Evolutionary conservation across 805 yeast species (phyloP), one percentile per base, ranked within the genome.

Genomic region (Ogataea neopini): DNA sequence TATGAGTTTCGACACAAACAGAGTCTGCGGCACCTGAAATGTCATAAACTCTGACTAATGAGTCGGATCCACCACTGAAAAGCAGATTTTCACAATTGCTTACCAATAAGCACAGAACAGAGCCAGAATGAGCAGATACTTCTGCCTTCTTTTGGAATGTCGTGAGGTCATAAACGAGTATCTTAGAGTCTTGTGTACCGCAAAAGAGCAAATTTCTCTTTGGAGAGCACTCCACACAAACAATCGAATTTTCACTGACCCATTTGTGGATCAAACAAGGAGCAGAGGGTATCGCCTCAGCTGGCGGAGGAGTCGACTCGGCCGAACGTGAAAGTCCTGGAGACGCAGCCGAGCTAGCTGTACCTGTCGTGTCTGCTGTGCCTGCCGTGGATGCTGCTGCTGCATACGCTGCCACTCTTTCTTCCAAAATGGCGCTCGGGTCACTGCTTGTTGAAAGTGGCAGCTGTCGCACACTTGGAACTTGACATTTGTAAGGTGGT

Each of bases 41-140:
- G 48, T 84, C 81, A 95, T 96, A 94, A 1, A 89, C 81, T 61
- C 89, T 87, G 26, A 92, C 84, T 40, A 92, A 70, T 2, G 97
- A 90, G 62, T 92, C 98, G 7, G 94, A 83, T 1, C 96, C 92
- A 2, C 94, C 97, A 30, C 94, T 81, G 58, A 94, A 86, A 32
- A 92, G 72, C 40, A 69, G 75, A 38, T 74, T 70, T 57, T 81
- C 90, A 53, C 72, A 75, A 3, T 67, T 64, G 9, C 82, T 77
- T 37, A 79, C 68, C 19, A 80, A 69, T 50, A 92, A 62, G 58
- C 94, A 84, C 30, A 90, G 70, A 2, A 92, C 88, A n/a, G 90
- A 77, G 0, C 90, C 85, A 0, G 77, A 68, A 59, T 84, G 88
- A n/a, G 87, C 88, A 5, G 72, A 72, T 17, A 87, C 66, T 8